Base-by-base conservation (phyloP, 306 rosid species). In the Fragaria nilgerrensis region DNA sequence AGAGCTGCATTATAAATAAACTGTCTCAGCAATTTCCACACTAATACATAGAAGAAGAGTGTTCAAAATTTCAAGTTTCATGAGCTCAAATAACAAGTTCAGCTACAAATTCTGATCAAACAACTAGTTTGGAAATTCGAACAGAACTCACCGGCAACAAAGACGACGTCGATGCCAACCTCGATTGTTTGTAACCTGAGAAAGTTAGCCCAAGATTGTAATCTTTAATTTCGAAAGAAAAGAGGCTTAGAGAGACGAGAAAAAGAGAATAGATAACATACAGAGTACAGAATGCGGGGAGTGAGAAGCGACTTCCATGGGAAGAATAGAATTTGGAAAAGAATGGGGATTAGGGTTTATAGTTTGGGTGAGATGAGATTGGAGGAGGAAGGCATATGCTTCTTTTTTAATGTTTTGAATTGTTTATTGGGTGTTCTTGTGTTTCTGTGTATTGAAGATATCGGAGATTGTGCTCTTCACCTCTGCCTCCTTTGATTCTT, bases 1-100 rank as follows among this genome's bases (percentile, higher is more conserved):
- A 10, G 20, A 78, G 74, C 92, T 88, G 97, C 92, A 80, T 80
- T n/a, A 55, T 34, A 10, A 44, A 22, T 19, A 22, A 34, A 49
- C 6, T 34, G 50, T 32, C 47, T 29, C 16, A 47, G 2, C 39
- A n/a, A 52, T 27, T 5, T 70, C 27, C 37, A 22, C 45, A 25
- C 25, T 9, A 61, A 44, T 0, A 17, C 9, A 37, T 3, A 43
- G 4, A 17, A n/a, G n/a, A n/a, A 70, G 5, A 17, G 25, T 16
- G n/a, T 14, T 22, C 5, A 17, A 14, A 49, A 52, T 20, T 29
- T 5, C 8, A 22, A 9, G 47, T 7, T 19, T 44, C 7, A 69
- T 44, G 61, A 70, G 37, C 43, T 70, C 39, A 61, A 25, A 1
- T 58, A 58, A 58, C 23, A 1, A 23, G 17, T 25, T 58, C 3